Evolutionary conservation across 2,329 filamentous ascomycete species (phyloP).

Genomic region (Ophiocordyceps polyrhachis-furcata): DNA sequence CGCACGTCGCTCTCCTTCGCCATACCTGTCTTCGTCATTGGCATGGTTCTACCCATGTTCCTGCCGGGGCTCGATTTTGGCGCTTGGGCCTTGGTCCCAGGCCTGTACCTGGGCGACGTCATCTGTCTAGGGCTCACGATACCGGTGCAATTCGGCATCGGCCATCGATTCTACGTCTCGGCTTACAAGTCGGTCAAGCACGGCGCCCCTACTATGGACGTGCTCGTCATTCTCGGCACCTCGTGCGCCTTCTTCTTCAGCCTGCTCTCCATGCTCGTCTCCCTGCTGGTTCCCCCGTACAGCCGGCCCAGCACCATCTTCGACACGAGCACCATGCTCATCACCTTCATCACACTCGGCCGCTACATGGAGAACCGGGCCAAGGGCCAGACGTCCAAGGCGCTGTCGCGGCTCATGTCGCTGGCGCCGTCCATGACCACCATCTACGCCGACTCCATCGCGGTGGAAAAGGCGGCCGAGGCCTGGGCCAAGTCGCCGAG

Average conservation of each 20-base stretch:
- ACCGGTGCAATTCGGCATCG: conserved; percentile 91
- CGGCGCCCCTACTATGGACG: conserved; percentile 90
- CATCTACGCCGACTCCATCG: conserved; percentile 88
- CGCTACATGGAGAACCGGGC: conserved; percentile 86
- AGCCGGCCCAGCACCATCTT: conserved; percentile 75
- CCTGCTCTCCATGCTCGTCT: conserved; percentile 68
- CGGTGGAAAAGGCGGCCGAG: conserved; percentile 77
- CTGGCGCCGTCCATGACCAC: conserved; percentile 91
- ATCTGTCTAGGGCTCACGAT: conserved; percentile 70
- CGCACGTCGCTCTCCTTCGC: conserved; percentile 62
- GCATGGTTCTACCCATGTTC: conserved; percentile 88
- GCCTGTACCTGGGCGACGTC: conserved; percentile 76
- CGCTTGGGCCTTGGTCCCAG: conserved; percentile 42
- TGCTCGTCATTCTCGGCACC: conserved; percentile 82
- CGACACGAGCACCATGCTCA: conserved; percentile 95
- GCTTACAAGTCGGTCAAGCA: conserved; percentile 91
- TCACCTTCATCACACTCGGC: conserved; percentile 84
- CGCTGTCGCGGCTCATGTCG: conserved; percentile 85
- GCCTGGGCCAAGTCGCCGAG: conserved; percentile 34
- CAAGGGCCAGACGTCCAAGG: conserved; percentile 91
- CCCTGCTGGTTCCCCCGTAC: conserved; percentile 56
- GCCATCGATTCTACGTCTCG: conserved; percentile 79
- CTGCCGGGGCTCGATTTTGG: conserved; percentile 63
- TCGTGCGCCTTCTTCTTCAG: conserved; percentile 96
- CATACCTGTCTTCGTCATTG: conserved; percentile 75